Percentiles rank a stretch among this genome's conserved stretches.
Conservation (phyloP, 108 stramenopile genomes). For the Pseudonitzschia delicatissima region DNA sequence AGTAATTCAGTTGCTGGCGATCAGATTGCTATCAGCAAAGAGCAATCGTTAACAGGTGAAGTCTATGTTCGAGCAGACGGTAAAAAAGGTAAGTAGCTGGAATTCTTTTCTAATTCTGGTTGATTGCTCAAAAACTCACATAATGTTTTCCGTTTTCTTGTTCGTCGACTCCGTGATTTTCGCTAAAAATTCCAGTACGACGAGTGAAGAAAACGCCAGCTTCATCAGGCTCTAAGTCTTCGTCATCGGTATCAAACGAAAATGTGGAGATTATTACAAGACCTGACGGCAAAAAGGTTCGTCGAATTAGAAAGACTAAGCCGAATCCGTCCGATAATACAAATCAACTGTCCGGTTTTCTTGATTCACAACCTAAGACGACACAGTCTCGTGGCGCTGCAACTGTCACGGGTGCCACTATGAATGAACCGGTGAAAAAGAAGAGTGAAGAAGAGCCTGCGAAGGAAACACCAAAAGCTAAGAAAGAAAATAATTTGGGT, state of each 20-base stretch:
- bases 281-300: conserved; percentile 47
- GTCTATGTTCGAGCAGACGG: conserved; percentile 55
- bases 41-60: conserved; percentile 38
- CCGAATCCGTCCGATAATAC: conserved; percentile 10
- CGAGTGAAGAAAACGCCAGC: conserved; percentile 22
- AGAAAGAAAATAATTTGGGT: conserved; percentile 20
- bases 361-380: conserved; percentile 31
- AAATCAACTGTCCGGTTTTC: conserved; percentile 15
- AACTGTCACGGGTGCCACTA: conserved; percentile 24
- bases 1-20: conserved; percentile 47
- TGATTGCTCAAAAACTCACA: background rate
- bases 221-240: background rate
- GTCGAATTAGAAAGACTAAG: conserved; percentile 37
- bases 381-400: conserved; percentile 22
- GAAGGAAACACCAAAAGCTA: conserved; percentile 11
- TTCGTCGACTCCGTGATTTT: background rate
- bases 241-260: conserved; percentile 14
- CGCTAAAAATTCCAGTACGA: conserved; percentile 30
- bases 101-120: background rate
- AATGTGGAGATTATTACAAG: conserved; percentile 48
- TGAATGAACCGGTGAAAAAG: conserved; percentile 13
- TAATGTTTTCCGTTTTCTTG: background rate
- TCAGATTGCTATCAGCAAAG: conserved; percentile 32
- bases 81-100: conserved; percentile 34
- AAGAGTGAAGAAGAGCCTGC: conserved; percentile 5